Percentiles rank a stretch among this genome's conserved stretches.
phyloP scores from a whole-genome alignment of 2,329 filamentous ascomycete species.

The Botrytis porri region DNA sequence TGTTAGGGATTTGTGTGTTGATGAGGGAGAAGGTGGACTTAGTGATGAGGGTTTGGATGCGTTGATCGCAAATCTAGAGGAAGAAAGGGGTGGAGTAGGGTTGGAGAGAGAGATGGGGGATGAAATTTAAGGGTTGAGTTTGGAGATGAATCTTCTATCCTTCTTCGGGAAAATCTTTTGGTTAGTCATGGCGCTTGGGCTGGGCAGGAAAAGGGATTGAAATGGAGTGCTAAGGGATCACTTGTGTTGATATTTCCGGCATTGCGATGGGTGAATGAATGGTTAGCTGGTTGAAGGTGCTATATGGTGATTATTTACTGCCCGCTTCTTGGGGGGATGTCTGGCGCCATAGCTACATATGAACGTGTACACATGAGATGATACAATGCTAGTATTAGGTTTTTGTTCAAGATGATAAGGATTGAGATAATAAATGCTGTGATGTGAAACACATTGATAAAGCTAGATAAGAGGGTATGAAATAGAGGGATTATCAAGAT shows the following conservation, averaged over 20 bases:
- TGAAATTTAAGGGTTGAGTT: background rate
- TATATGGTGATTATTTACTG: background rate
- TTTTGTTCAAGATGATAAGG: background rate
- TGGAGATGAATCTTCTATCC: background rate
- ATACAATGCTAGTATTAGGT: background rate
- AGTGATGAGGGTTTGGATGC: slow-evolving; percentile 34
- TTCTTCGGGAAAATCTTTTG: too few species aligned
- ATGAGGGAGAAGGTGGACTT: slow-evolving; percentile 37
- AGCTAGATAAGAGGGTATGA: background rate
- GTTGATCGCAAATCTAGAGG: slow-evolving; percentile 32
- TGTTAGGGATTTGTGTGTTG: slow-evolving; percentile 46
- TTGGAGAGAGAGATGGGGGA: slow-evolving; percentile 13
- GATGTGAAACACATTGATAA: background rate
- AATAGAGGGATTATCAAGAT: background rate
- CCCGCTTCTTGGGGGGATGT: background rate
- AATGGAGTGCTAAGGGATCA: background rate
- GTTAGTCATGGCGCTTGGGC: background rate
- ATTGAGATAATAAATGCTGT: background rate
- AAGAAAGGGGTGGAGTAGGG: slow-evolving; percentile 21
- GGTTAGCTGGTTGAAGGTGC: background rate
- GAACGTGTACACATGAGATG: background rate
- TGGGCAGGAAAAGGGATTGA: background rate
- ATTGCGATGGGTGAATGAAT: background rate
- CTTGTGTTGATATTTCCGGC: background rate
- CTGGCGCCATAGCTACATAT: too few species aligned